These are phyloP conservation scores for Pythium aphanidermatum DNA, from an alignment of 352 stramenopile species.

Conservation along the genomic window DNA sequence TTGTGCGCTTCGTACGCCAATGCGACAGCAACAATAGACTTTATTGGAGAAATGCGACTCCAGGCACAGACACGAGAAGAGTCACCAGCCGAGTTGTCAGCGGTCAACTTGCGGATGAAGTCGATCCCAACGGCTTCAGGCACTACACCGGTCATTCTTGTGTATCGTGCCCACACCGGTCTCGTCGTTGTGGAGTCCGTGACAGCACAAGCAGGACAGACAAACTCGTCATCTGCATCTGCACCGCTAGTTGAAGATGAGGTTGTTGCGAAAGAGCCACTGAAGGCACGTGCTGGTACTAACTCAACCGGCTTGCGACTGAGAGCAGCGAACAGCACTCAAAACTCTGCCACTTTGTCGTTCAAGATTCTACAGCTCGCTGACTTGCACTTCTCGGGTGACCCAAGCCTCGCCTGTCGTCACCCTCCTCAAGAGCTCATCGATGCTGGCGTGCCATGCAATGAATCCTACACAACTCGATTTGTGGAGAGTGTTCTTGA, in stretches of 20 bases:
- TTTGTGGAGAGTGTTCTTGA: slow-evolving; percentile 52
- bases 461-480: slow-evolving; percentile 31
- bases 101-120: not conserved
- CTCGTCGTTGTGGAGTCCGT: not conserved
- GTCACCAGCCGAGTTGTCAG: not conserved
- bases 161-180: slow-evolving; percentile 3
- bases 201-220: too few species aligned
- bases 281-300: too few species aligned
- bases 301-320: too few species aligned
- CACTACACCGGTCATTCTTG: not conserved
- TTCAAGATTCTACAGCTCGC: slow-evolving; percentile 60
- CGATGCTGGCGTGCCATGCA: slow-evolving; percentile 21
- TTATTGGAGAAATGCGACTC: slow-evolving; percentile 3
- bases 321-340: not conserved
- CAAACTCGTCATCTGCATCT: too few species aligned
- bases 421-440: slow-evolving; percentile 19
- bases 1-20: slow-evolving; percentile 2
- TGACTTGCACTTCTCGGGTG: slow-evolving; percentile 47
- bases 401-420: slow-evolving; percentile 27
- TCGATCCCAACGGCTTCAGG: not conserved
- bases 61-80: not conserved
- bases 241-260: too few species aligned
- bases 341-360: slow-evolving; percentile 10
- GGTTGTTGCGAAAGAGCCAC: too few species aligned
- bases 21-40: not conserved